phyloP scores from a whole-genome alignment of 1,284 basidiomycete genomes.

The Cutaneotrichosporon sp. region DNA sequence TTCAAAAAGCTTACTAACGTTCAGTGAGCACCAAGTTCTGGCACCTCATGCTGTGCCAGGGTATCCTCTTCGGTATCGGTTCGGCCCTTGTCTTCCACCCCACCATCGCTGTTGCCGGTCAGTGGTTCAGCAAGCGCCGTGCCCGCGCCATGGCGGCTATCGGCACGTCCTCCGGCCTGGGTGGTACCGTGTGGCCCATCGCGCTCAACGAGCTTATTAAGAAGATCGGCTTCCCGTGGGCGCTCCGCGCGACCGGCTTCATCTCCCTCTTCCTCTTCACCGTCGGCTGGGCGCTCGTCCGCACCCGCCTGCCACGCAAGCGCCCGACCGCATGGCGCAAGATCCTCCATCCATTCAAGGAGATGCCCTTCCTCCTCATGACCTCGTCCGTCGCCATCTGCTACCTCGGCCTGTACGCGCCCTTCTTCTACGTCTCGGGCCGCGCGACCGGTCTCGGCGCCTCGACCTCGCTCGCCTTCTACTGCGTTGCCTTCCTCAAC shows the following conservation, averaged over 20 bases:
- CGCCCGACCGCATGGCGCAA: conserved; percentile 21
- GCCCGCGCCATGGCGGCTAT: conserved; percentile 33
- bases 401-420: conserved; percentile 35
- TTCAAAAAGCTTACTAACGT: not conserved
- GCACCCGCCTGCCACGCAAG: conserved; percentile 19
- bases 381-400: conserved; percentile 8
- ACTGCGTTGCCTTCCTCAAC: conserved; percentile 34
- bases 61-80: conserved; percentile 25
- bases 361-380: conserved; percentile 25
- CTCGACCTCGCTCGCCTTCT: conserved; percentile 23
- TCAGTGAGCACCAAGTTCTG: conserved; percentile 56
- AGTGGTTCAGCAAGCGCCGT: conserved; percentile 50
- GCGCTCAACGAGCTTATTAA: conserved; percentile 4
- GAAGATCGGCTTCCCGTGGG: conserved; percentile 21
- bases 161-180: conserved; percentile 30
- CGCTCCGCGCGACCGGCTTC: conserved; percentile 29
- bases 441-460: conserved; percentile 34
- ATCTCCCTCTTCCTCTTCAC: conserved; percentile 26
- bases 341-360: conserved; percentile 23
- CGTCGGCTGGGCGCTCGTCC: conserved; percentile 18
- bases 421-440: conserved; percentile 34
- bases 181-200: conserved; percentile 38
- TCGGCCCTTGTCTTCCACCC: conserved; percentile 54
- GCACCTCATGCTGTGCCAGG: conserved; percentile 48
- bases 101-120: conserved; percentile 52